Percentiles rank a stretch among this genome's conserved stretches.
Conservation (phyloP, 345 rosid genomes). For the Diplotaxis tenuifolia region DNA sequence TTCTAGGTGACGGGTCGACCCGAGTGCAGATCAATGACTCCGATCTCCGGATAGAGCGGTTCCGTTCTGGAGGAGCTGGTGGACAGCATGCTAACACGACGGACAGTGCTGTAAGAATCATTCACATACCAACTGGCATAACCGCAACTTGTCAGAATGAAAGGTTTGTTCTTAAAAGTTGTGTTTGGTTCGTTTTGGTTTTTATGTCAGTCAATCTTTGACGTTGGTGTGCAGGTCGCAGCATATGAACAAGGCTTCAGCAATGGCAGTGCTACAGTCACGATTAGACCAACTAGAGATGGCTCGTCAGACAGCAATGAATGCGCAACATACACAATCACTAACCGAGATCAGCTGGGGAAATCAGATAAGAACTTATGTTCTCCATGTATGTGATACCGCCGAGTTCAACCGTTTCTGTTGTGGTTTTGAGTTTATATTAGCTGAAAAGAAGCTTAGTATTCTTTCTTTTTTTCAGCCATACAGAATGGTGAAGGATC, state of each 20-base stretch:
- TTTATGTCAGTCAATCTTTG: neutral
- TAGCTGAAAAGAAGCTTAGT: neutral
- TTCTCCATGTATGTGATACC: constrained; percentile 69
- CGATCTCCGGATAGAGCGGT: constrained; percentile 85
- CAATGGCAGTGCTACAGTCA: constrained; percentile 94
- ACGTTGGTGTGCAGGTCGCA: constrained; percentile 53
- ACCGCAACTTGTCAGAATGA: constrained; percentile 92
- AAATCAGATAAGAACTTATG: constrained; percentile 85
- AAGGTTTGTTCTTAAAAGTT: constrained; percentile 47
- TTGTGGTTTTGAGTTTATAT: neutral
- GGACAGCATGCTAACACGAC: constrained; percentile 94
- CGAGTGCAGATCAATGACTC: constrained; percentile 85
- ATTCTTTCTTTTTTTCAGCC: constrained; percentile 52
- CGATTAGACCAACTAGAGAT: constrained; percentile 88
- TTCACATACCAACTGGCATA: constrained; percentile 88
- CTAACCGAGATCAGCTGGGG: constrained; percentile 93
- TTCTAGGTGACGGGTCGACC: constrained; percentile 69
- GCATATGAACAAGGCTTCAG: constrained; percentile 88
- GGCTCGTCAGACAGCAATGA: constrained; percentile 86
- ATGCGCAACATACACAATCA: constrained; percentile 88
- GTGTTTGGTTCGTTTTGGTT: neutral
- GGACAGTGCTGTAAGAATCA: constrained; percentile 91
- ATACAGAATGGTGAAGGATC: constrained; percentile 93
- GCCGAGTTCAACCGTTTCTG: neutral
- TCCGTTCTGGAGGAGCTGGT: constrained; percentile 89